Conservation (phyloP, 148 eudicot species). For the Drosera capensis region DNA sequence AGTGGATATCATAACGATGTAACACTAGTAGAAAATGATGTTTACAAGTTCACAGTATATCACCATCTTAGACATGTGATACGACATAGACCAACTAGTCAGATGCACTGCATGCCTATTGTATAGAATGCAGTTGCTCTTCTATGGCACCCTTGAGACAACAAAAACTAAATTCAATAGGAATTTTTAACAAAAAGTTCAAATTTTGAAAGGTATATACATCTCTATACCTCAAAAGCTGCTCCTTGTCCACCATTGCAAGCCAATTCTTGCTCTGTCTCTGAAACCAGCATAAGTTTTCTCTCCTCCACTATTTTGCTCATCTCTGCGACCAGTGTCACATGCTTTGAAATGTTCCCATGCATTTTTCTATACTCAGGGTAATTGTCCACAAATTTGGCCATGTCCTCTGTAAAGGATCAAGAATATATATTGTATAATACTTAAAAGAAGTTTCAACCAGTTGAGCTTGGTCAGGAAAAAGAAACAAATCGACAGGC, state of each 20-base stretch:
- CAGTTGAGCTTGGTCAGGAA: slow-evolving; percentile 1
- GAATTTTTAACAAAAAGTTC: not conserved
- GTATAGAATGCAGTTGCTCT: too few relatives aligned
- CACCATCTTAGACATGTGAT: too few relatives aligned
- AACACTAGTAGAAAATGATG: not conserved
- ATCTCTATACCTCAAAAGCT: slow-evolving; percentile 72
- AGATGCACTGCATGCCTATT: too few relatives aligned
- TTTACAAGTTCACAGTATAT: too few relatives aligned
- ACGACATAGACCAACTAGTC: too few relatives aligned
- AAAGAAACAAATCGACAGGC: slow-evolving; percentile 1
- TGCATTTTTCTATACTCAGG: slow-evolving; percentile 95
- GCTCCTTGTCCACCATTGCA: slow-evolving; percentile 99
- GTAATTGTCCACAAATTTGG: slow-evolving; percentile 96
- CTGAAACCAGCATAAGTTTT: slow-evolving; percentile 91
- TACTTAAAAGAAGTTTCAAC: not conserved
- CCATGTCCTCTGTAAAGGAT: slow-evolving; percentile 85
- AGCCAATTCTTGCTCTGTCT: slow-evolving; percentile 97
- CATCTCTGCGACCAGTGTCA: slow-evolving; percentile 92
- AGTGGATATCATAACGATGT: not conserved
- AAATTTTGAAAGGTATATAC: not conserved
- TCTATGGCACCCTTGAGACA: not conserved
- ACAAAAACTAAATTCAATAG: not conserved
- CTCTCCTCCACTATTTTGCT: slow-evolving; percentile 95
- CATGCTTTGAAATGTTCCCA: slow-evolving; percentile 97
- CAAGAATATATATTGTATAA: not conserved